These are phyloP conservation scores for Mucor mucedo DNA, from an alignment of 371 early-diverging fungal genomes.

Conservation along the genomic window DNA sequence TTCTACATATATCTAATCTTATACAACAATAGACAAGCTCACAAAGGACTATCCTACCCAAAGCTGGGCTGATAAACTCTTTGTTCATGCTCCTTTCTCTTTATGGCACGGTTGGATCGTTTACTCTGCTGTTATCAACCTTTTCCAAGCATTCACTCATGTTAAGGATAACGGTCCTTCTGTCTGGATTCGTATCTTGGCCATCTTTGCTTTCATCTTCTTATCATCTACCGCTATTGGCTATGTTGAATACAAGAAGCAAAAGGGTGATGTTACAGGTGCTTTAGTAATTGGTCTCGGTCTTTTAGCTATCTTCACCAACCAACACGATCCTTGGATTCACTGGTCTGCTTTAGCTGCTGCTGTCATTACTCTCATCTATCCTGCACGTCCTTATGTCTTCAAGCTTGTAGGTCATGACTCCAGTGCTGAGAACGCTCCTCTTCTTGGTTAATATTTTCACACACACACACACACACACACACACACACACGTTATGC, in stretches of 20 bases:
- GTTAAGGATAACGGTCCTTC: conserved; percentile 51
- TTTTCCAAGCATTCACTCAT: conserved; percentile 63
- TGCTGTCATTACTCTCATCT: conserved; percentile 58
- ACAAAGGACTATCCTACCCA: conserved; percentile 49
- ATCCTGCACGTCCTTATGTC: conserved; percentile 58
- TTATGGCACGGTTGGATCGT: conserved; percentile 77
- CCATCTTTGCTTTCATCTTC: conserved; percentile 58
- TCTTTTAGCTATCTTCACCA: conserved; percentile 50
- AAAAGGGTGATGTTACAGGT: conserved; percentile 69
- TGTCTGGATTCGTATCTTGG: conserved; percentile 54
- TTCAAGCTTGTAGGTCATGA: conserved; percentile 50
- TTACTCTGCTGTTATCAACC: conserved; percentile 62
- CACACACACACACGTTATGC: background rate
- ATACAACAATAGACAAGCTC: conserved; percentile 46
- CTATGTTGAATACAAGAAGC: conserved; percentile 69
- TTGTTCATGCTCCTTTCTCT: conserved; percentile 77
- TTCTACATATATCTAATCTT: conserved; percentile 11
- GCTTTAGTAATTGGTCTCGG: conserved; percentile 61
- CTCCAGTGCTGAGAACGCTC: conserved; percentile 32
- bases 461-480: conserved; percentile 2
- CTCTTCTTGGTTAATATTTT: conserved; percentile 34
- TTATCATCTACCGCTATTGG: conserved; percentile 66
- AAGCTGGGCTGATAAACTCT: conserved; percentile 56
- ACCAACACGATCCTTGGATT: conserved; percentile 49
- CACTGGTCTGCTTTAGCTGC: conserved; percentile 59